phyloP scores from a whole-genome alignment of 1,284 basidiomycete species.

The Ustilago shanxiensis region DNA sequence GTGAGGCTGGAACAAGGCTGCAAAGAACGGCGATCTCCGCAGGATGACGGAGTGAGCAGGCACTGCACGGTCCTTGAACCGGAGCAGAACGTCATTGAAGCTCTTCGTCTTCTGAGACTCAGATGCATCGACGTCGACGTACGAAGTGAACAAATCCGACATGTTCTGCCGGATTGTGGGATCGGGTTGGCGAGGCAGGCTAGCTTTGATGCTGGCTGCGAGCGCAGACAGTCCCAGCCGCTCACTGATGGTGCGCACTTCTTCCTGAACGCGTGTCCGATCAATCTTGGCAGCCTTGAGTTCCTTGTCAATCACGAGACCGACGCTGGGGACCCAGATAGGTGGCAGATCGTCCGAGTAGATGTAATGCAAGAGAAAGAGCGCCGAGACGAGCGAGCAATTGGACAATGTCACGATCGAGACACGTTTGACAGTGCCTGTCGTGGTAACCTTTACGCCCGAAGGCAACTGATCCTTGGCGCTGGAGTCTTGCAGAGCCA shows the following conservation, averaged over 20 bases:
- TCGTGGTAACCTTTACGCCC: constrained; percentile 33
- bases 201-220: constrained; percentile 69
- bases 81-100: constrained; percentile 80
- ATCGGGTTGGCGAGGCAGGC: constrained; percentile 69
- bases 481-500: constrained; percentile 27
- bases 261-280: constrained; percentile 74
- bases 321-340: constrained; percentile 85
- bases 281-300: constrained; percentile 77
- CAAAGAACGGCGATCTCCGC: constrained; percentile 86
- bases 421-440: constrained; percentile 13
- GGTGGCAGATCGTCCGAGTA: constrained; percentile 87
- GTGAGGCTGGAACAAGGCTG: constrained; percentile 83
- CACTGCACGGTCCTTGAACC: constrained; percentile 80
- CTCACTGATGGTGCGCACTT: constrained; percentile 74
- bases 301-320: constrained; percentile 72
- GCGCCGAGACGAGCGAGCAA: constrained; percentile 77
- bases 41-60: constrained; percentile 81
- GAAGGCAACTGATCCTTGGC: constrained; percentile 20
- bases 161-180: constrained; percentile 75
- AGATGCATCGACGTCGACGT: constrained; percentile 25
- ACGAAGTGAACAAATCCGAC: constrained; percentile 71
- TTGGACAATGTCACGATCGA: constrained; percentile 67
- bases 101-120: constrained; percentile 20
- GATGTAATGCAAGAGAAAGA: constrained; percentile 86
- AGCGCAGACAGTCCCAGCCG: constrained; percentile 73